These are phyloP conservation scores for Tolypocladium cylindrosporum DNA, from an alignment of 2,329 filamentous ascomycete genomes.

Conservation along the genomic window DNA sequence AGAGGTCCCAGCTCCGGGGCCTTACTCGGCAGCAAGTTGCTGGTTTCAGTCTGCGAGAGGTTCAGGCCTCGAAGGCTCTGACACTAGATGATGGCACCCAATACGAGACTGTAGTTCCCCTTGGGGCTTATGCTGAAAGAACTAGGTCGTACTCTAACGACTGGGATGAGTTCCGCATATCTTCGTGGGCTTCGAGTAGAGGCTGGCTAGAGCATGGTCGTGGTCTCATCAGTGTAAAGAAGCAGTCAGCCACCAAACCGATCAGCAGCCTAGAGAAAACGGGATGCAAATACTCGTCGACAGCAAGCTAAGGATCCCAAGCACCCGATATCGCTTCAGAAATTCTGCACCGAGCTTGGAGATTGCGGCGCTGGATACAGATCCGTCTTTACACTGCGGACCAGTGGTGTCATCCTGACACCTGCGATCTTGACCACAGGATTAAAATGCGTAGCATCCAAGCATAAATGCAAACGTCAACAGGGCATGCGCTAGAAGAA, in stretches of 20 bases:
- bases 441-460: no score
- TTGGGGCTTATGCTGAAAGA: constrained; percentile 16
- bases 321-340: constrained; percentile 4
- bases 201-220: constrained; percentile 51
- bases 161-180: constrained; percentile 48
- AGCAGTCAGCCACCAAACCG: constrained; percentile 9
- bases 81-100: constrained; percentile 14
- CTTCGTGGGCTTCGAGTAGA: constrained; percentile 38
- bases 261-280: constrained; percentile 4
- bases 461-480: no score
- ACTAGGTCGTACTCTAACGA: constrained; percentile 24
- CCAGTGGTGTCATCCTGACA: no score
- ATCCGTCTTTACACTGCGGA: constrained; percentile 10
- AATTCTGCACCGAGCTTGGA: constrained; percentile 16
- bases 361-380: constrained; percentile 14
- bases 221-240: constrained; percentile 34
- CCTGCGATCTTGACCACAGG: no score
- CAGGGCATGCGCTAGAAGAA: no score
- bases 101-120: constrained; percentile 14
- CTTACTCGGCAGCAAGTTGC: constrained; percentile 6
- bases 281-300: no score
- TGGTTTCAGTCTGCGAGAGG: constrained; percentile 11
- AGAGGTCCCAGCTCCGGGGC: constrained; percentile 17
- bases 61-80: constrained; percentile 15
- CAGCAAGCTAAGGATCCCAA: no score